Base-by-base conservation (phyloP, 2,329 filamentous ascomycete species). In the Botrytis galanthina region DNA sequence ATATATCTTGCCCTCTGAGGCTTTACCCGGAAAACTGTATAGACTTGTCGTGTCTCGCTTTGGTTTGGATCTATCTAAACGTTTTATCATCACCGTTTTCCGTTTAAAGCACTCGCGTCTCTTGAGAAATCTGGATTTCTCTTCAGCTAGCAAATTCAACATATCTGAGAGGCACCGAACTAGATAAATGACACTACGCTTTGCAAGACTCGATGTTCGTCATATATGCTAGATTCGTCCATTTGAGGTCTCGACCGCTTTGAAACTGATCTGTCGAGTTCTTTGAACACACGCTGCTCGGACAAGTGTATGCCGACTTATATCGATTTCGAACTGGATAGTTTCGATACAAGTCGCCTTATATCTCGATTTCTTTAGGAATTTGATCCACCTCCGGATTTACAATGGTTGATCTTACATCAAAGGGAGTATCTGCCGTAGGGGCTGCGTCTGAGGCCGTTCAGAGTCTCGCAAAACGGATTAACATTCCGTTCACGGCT, bases 401-500 rank as follows among this genome's bases (percentile, higher is more conserved):
- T 26, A 48, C 12, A 22, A 72, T 72, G 70, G 32, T 44, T 35
- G 29, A 59, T 29, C 22, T 57, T 44, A 66, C 26, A 35, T 37
- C 70, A 37, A 32, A 61, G 71, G 76, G 78, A 42, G 72, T 75
- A 44, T 73, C 73, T 66, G 69, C 60, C 37, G 75, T 61, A 67
- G 75, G 75, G 71, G 75, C 73, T 77, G 78, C 75, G 51, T 79
- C 79, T 72, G 75, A 70, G 42, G 79, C 79, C 44, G 39, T 79
- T 29, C 76, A 61, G 62, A 77, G 79, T 62, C 76, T 82, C 37
- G 78, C 76, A 42, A 81, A 80, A 75, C 87, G 89, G 74, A 90
- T 91, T 79, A 79, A 85, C 66, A 90, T 91, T 74, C 88, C 89
- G 3, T 82, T 90, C 70, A 89, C 87, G 32, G 81, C 88, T 3